These are phyloP conservation scores for Adansonia digitata DNA, from an alignment of 345 rosid species.

Conservation along the genomic window DNA sequence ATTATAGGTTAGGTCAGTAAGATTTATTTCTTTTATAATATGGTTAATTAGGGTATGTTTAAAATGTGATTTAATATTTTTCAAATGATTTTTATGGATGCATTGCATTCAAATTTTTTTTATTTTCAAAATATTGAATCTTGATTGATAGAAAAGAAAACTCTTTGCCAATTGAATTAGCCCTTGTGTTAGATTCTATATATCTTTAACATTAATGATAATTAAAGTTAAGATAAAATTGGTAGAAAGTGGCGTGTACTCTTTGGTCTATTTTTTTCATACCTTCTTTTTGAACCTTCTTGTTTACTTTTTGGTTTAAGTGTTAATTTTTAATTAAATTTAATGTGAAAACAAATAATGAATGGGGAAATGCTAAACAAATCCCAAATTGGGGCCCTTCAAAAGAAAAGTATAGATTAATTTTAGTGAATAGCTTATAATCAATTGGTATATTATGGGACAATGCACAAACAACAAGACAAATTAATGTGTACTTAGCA, in stretches of 20 bases:
- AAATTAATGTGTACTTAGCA: slow-evolving; percentile 20
- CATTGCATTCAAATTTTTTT: not conserved
- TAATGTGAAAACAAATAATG: slow-evolving; percentile 21
- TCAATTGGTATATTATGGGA: slow-evolving; percentile 20
- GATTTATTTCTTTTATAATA: not conserved
- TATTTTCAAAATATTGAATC: not conserved
- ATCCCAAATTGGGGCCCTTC: slow-evolving; percentile 29
- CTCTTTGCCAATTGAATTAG: no score
- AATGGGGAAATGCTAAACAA: slow-evolving; percentile 32
- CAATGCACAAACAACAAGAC: slow-evolving; percentile 53
- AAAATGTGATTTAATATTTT: no score
- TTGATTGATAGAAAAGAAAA: no score
- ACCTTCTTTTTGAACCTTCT: slow-evolving; percentile 29
- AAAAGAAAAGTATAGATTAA: slow-evolving; percentile 17
- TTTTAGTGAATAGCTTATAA: slow-evolving; percentile 11
- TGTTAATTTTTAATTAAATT: slow-evolving; percentile 23
- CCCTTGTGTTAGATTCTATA: no score
- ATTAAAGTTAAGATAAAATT: not conserved
- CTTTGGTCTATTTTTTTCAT: no score
- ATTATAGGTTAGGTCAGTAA: no score
- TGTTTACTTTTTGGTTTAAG: slow-evolving; percentile 20
- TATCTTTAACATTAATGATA: no score
- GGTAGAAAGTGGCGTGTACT: slow-evolving; percentile 22
- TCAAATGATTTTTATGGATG: no score
- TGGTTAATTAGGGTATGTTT: not conserved